phyloP scores from a whole-genome alignment of 2,329 filamentous ascomycete species.

The Venturia oleaginea region DNA sequence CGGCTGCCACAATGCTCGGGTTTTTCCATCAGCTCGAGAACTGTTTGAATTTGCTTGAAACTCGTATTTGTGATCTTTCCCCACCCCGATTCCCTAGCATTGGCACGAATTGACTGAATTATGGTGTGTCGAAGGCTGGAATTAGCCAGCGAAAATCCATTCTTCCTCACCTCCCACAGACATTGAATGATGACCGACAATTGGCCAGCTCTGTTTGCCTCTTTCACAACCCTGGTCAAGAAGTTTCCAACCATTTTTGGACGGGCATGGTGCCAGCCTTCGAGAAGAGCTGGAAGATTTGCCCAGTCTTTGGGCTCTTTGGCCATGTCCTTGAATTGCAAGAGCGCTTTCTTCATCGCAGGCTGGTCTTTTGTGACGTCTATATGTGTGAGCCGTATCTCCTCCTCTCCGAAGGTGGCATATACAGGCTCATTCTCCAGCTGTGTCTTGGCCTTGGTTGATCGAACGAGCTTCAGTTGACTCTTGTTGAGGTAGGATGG shows the following conservation, averaged over 20 bases:
- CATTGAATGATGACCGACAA: conserved; percentile 24
- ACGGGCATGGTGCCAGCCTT: conserved; percentile 22
- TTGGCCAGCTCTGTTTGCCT: conserved; percentile 22
- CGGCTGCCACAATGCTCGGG: conserved; percentile 9
- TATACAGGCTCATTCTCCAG: conserved; percentile 14
- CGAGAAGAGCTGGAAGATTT: conserved; percentile 26
- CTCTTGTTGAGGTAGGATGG: conserved; percentile 48
- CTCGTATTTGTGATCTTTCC: neutral
- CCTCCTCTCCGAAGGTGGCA: conserved; percentile 22
- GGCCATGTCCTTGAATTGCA: conserved; percentile 22
- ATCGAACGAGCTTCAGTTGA: conserved; percentile 46
- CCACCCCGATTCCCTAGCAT: conserved; percentile 3
- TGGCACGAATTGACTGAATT: neutral
- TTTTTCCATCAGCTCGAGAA: conserved; percentile 11
- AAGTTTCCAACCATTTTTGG: conserved; percentile 17
- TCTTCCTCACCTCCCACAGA: conserved; percentile 23
- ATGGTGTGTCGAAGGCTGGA: conserved; percentile 8
- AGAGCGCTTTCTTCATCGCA: conserved; percentile 19
- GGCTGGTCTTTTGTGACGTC: conserved; percentile 25
- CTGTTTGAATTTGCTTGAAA: neutral
- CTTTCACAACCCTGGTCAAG: conserved; percentile 27
- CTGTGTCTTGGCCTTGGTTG: conserved; percentile 7
- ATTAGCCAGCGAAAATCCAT: conserved; percentile 26
- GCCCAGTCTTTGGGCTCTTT: conserved; percentile 23
- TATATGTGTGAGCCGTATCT: conserved; percentile 27